Evolutionary conservation across 1,139 yeast species (phyloP).

Genomic region (Debaryomyces psychrophilus): DNA sequence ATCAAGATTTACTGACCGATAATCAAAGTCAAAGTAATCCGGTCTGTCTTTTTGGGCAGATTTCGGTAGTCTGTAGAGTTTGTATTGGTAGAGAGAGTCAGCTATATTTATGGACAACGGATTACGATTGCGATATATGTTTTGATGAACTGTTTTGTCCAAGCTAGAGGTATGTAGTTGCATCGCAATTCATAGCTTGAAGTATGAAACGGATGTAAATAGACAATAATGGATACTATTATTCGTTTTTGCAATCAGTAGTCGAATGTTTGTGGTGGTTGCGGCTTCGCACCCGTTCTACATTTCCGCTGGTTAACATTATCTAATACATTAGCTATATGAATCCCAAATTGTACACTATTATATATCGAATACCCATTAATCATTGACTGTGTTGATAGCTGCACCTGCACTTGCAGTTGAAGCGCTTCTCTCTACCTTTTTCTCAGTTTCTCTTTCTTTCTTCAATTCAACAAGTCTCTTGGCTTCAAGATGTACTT

Average conservation of each 20-base stretch:
- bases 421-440: constrained; percentile 12
- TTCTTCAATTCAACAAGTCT: constrained; percentile 66
- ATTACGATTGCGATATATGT: neutral
- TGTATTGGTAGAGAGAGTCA: neutral
- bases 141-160: neutral
- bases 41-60: neutral
- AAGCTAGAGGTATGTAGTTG: neutral
- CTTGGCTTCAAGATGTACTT: constrained; percentile 73
- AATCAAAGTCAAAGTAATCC: neutral
- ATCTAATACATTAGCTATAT: constrained; percentile 3
- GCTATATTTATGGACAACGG: neutral
- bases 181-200: neutral
- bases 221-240: neutral
- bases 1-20: neutral
- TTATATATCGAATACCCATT: neutral
- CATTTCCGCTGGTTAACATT: neutral
- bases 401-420: constrained; percentile 18
- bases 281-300: neutral
- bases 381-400: constrained; percentile 15
- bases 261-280: neutral
- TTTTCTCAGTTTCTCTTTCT: constrained; percentile 19
- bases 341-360: neutral
- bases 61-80: neutral
- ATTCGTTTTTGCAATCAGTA: neutral
- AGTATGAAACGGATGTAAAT: neutral